Base-by-base conservation (phyloP, 2,329 filamentous ascomycete genomes). In the Orbilia blumenaviensis region DNA sequence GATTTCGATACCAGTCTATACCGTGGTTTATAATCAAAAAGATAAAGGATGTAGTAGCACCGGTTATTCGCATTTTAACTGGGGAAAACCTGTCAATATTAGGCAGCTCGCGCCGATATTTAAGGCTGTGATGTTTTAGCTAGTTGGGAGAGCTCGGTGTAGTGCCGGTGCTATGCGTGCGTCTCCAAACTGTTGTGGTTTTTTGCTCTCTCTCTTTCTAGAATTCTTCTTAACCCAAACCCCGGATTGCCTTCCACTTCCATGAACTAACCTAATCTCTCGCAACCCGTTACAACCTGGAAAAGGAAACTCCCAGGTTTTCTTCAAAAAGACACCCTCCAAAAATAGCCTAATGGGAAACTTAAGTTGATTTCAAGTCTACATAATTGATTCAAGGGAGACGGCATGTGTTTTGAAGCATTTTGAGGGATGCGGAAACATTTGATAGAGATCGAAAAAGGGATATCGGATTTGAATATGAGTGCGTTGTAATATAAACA, bases 241-340 rank as follows among this genome's bases (percentile, higher is more conserved):
- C 71, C 71, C 63, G 68, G 71, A 56, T 75, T 75, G 71, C 71
- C 71, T 75, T 61, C 71, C 71, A 63, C 71, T 75, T 75, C 42
- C 56, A 68, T 62, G 63, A 54, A 67, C 44, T 18, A 44, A 68
- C 58, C 54, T 63, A 60, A 32, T 34, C n/a, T 63, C 42, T 61
- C 8, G 44, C 32, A 63, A 56, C 32, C 25, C n/a, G n/a, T n/a
- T 21, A 18, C 25, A 12, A 3, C n/a, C 48, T 68, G 48, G 54
- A 63, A 36, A 21, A 60, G 71, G 46, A 54, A 48, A 27, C 21
- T 75, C 34, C 69, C 63, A 68, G 63, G 56, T 21, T 12, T 42
- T 46, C 12, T 12, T 46, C 23, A 23, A 46, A 46, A 61, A 25
- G 27, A 16, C 71, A 75, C 63, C 58, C 54, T 75, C 63, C 63